Evolutionary conservation across 2,329 filamentous ascomycete genomes (phyloP).

Genomic region (Verticillium nubilum): DNA sequence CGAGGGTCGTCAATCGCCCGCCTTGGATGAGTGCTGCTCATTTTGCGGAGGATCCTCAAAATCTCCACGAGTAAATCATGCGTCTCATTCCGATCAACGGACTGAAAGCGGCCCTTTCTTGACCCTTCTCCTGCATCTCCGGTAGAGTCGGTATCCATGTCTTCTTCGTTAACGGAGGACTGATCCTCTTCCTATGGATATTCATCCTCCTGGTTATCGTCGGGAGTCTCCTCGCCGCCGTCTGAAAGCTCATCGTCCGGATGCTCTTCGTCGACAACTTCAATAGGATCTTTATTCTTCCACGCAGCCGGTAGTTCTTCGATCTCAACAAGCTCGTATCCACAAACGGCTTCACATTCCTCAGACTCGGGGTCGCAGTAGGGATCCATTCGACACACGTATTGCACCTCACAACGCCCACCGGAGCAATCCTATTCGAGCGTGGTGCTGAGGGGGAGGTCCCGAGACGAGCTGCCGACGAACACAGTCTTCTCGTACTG

Average conservation of each 20-base stretch:
- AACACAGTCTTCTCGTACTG: slow-evolving; percentile 45
- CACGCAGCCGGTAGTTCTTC: not conserved
- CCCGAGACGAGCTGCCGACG: slow-evolving; percentile 50
- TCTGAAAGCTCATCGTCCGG: not conserved
- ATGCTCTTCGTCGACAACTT: not conserved
- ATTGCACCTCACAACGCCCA: not conserved
- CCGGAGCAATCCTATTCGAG: slow-evolving; percentile 9
- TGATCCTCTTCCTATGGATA: not conserved
- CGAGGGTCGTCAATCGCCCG: not conserved
- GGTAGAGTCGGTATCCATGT: not conserved
- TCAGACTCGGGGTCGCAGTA: not conserved
- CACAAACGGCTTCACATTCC: not conserved
- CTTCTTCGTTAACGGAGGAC: not conserved
- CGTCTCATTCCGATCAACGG: not conserved
- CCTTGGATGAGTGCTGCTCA: not conserved
- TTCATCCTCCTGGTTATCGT: not conserved
- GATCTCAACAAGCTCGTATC: not conserved
- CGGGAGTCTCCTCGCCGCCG: not conserved
- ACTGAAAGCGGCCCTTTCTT: not conserved
- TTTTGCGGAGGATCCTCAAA: not conserved
- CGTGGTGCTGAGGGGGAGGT: slow-evolving; percentile 39
- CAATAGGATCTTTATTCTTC: not conserved
- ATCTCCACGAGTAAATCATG: not conserved
- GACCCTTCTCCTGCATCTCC: not conserved
- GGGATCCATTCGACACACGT: not conserved